Evolutionary conservation across 2,329 filamentous ascomycete genomes (phyloP).

Genomic region (Cryphonectria parasitica): DNA sequence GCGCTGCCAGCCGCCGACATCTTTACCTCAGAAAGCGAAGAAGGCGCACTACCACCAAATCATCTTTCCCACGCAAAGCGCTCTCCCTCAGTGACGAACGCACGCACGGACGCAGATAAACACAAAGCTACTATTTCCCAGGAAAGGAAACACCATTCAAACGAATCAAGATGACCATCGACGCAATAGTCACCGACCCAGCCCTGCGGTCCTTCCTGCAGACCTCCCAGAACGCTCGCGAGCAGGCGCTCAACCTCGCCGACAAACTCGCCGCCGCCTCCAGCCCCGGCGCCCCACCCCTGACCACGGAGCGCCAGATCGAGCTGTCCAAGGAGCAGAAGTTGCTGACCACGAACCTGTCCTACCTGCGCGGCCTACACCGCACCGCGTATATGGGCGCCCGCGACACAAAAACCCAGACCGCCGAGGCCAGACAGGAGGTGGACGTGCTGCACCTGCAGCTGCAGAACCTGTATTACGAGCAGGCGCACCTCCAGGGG

Average conservation of each 20-base stretch:
- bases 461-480: conserved; percentile 94
- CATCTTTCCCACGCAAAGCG: not conserved
- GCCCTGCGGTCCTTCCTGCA: conserved; percentile 70
- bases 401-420: conserved; percentile 82
- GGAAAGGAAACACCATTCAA: too few species aligned
- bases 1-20: conserved; percentile 5
- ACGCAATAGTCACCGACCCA: conserved; percentile 65
- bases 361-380: conserved; percentile 81
- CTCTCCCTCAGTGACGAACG: not conserved
- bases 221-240: conserved; percentile 72
- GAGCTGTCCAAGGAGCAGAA: conserved; percentile 78
- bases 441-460: conserved; percentile 91
- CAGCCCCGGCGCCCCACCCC: conserved; percentile 44
- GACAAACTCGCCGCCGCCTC: conserved; percentile 53
- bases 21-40: not conserved
- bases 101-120: not conserved
- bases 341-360: conserved; percentile 75
- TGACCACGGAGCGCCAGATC: conserved; percentile 54
- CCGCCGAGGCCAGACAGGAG: conserved; percentile 85
- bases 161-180: conserved; percentile 55
- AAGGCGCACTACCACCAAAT: not conserved
- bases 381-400: conserved; percentile 79
- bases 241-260: conserved; percentile 71
- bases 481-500: conserved; percentile 85
- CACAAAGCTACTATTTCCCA: not conserved